These are phyloP conservation scores for Chrysanthemum lavandulifolium DNA, from an alignment of 129 eudicot species.

Conservation along the genomic window DNA sequence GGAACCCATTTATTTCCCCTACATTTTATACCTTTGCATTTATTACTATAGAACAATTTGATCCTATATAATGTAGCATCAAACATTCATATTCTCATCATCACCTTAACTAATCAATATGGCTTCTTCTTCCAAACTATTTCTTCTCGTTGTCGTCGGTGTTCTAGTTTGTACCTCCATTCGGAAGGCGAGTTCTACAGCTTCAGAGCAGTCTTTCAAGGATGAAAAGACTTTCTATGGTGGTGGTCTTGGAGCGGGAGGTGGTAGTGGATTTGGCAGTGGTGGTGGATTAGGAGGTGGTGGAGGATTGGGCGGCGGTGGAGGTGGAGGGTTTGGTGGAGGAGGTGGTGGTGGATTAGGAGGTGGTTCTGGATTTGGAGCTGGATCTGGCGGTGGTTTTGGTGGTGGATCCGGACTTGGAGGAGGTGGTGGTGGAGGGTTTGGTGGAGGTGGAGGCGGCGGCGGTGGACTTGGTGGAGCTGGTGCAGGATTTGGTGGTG, in stretches of 20 bases:
- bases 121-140: conserved; percentile 31
- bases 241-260: conserved; percentile 23
- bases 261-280: conserved; percentile 22
- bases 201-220: conserved; percentile 17
- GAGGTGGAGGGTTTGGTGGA: conserved; percentile 36
- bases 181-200: conserved; percentile 24
- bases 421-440: conserved; percentile 33
- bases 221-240: conserved; percentile 33
- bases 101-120: conserved; percentile 22
- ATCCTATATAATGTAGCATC: conserved; percentile 24
- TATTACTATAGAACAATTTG: neutral
- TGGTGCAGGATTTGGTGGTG: conserved; percentile 39
- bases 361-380: conserved; percentile 36
- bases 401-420: conserved; percentile 42
- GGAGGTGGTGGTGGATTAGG: conserved; percentile 43
- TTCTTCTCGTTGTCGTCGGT: conserved; percentile 37
- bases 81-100: conserved; percentile 5
- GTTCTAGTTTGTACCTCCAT: conserved; percentile 39
- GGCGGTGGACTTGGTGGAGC: conserved; percentile 35
- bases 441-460: conserved; percentile 29
- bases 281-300: too few relatives aligned
- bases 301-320: conserved; percentile 26
- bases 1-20: conserved; percentile 20
- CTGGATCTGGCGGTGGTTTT: conserved; percentile 36
- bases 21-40: conserved; percentile 30